Evolutionary conservation across 345 rosid genomes (phyloP).

Genomic region (Limnanthes douglasii): DNA sequence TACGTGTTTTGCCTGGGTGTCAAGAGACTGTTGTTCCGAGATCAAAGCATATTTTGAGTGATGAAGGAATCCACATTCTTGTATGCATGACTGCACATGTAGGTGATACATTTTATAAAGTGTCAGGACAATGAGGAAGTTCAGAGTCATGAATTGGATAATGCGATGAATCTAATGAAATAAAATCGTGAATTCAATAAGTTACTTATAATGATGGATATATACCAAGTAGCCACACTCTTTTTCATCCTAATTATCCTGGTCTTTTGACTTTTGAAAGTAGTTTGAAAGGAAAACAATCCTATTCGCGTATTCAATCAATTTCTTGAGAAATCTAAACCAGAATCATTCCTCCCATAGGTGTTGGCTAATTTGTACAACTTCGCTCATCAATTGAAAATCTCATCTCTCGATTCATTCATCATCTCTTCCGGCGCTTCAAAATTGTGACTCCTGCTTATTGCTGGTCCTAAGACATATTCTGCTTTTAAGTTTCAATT

Average conservation of each 20-base stretch:
- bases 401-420: too few relatives aligned
- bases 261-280: slow-evolving; percentile 96
- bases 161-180: slow-evolving; percentile 98
- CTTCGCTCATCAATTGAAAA: too few relatives aligned
- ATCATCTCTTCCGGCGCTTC: too few relatives aligned
- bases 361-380: too few relatives aligned
- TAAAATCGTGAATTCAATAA: slow-evolving; percentile 96
- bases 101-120: slow-evolving; percentile 88
- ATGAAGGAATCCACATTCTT: slow-evolving; percentile 96
- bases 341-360: too few relatives aligned
- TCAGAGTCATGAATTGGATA: slow-evolving; percentile 98
- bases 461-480: too few relatives aligned
- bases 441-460: too few relatives aligned
- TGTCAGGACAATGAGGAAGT: slow-evolving; percentile 97
- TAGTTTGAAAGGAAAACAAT: slow-evolving; percentile 93
- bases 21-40: slow-evolving; percentile 92
- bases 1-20: slow-evolving; percentile 89
- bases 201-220: slow-evolving; percentile 94
- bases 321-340: too few relatives aligned
- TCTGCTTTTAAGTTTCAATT: too few relatives aligned
- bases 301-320: slow-evolving; percentile 99
- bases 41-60: slow-evolving; percentile 95
- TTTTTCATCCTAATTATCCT: slow-evolving; percentile 89
- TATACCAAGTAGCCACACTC: slow-evolving; percentile 98
- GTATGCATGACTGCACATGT: slow-evolving; percentile 99